Conservation (phyloP, 495 filamentous ascomycete species). For the Oidiodendron maius region DNA sequence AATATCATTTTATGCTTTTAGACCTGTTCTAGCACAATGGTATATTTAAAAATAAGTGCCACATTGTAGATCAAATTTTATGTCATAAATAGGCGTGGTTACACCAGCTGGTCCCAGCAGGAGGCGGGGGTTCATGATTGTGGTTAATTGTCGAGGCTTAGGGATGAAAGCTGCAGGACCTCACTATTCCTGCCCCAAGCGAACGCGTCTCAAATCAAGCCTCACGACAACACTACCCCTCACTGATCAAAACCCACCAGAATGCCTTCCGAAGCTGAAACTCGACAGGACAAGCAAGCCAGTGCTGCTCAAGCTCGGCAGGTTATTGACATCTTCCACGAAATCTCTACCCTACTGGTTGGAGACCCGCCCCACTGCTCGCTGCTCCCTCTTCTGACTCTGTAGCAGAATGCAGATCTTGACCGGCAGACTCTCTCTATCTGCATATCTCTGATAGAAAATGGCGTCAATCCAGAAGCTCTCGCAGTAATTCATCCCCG, state of each 20-base stretch:
- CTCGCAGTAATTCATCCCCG: constrained; percentile 62
- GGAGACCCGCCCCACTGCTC: too few species aligned
- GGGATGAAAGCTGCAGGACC: too few species aligned
- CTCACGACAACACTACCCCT: not conserved
- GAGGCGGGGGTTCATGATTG: too few species aligned
- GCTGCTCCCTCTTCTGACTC: constrained; percentile 2
- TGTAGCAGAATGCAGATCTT: constrained; percentile 78
- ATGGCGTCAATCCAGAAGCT: constrained; percentile 94
- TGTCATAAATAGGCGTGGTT: too few species aligned
- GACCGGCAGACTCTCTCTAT: constrained; percentile 85
- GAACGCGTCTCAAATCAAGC: not conserved
- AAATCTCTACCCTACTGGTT: constrained; percentile 87
- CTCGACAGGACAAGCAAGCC: constrained; percentile 15
- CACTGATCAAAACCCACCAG: too few species aligned
- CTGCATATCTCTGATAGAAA: constrained; percentile 94
- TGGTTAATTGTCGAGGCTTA: too few species aligned
- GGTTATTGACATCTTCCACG: constrained; percentile 90
- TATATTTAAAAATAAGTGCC: too few species aligned
- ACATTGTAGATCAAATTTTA: too few species aligned
- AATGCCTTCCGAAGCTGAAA: constrained; percentile 17
- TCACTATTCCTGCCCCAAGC: too few species aligned
- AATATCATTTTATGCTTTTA: too few species aligned
- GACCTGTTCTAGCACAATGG: too few species aligned
- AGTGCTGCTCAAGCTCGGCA: constrained; percentile 59
- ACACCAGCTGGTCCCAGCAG: too few species aligned